Base-by-base conservation (phyloP, 2,329 filamentous ascomycete species). In the Thermochaetoides dissita region DNA sequence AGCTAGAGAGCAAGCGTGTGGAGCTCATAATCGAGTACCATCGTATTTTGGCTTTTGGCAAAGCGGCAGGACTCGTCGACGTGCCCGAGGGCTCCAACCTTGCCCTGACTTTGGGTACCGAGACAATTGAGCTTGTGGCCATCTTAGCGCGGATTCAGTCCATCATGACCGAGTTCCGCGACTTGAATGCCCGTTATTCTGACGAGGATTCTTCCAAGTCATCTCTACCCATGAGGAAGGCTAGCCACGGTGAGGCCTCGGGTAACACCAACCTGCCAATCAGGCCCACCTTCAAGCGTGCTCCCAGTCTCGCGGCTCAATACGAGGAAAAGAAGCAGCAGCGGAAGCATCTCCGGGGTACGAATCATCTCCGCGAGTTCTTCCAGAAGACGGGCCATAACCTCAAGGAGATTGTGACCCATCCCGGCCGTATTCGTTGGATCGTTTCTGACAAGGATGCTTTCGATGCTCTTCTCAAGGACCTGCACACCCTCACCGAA, bases 11-110 rank as follows among this genome's bases (percentile, higher is more conserved):
- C 33, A 50, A 52, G 41, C 36, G 50, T 24, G 38, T 55, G n/a
- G 51, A 55, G 30, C 48, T 55, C 8, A 47, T 55, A 24, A 53
- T 55, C 29, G 53, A 55, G 37, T 55, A 55, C 42, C 53, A 55
- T 36, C 46, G 53, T 5, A 47, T 55, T 7, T 39, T 55, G 2
- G 53, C 53, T 10, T 55, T 48, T 48, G 53, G 51, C 6, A 53
- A 55, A 36, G 51, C 53, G 5, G 53, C 45, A 7, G 53, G 53
- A 2, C 38, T 55, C 3, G 39, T 55, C 8, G 51, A 54, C 24
- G 46, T 54, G 5, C 44, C 50, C 4, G 44, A 49, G 11, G 51
- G 51, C 4, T 49, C 46, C 1, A 49, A 24, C 8, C 44, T 54
- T 6, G 49, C 45, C 7, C 38, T 41, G 12, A 46, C 49, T 6